phyloP scores from a whole-genome alignment of 2,329 filamentous ascomycete genomes.

The Leptographium lundbergii region DNA sequence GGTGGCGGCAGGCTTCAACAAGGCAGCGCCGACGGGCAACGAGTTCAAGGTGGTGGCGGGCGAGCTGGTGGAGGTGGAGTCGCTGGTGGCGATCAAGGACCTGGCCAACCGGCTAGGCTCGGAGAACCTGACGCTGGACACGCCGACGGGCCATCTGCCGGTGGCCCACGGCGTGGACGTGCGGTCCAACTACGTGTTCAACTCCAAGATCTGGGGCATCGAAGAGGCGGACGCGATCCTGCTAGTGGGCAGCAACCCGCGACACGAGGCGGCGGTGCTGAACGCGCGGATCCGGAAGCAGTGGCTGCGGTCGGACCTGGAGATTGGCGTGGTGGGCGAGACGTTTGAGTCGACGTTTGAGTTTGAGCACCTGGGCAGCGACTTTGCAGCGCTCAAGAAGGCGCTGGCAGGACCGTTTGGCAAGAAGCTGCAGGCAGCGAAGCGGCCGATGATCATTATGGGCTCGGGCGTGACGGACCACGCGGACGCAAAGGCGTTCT shows the following conservation, averaged over 20 bases:
- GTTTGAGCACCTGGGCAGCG: conserved; percentile 77
- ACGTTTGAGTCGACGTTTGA: conserved; percentile 90
- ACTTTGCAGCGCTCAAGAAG: conserved; percentile 69
- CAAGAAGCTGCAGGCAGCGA: conserved; percentile 77
- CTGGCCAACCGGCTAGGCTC: conserved; percentile 92
- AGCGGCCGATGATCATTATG: conserved; percentile 93
- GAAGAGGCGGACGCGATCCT: conserved; percentile 90
- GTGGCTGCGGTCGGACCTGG: conserved; percentile 88
- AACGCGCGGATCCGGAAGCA: conserved; percentile 97
- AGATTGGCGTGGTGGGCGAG: conserved; percentile 85
- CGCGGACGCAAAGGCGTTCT: conserved; percentile 80
- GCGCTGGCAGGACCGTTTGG: conserved; percentile 79
- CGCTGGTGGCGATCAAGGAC: conserved; percentile 92
- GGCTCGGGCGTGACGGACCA: conserved; percentile 89
- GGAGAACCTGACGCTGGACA: conserved; percentile 89
- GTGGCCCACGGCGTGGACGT: conserved; percentile 88
- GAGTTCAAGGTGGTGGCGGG: conserved; percentile 95
- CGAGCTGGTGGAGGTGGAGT: conserved; percentile 82
- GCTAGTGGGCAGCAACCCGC: conserved; percentile 86
- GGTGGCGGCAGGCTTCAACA: conserved; percentile 68
- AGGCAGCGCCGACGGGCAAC: conserved; percentile 71
- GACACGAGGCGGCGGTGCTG: conserved; percentile 86
- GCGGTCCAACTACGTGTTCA: conserved; percentile 91
- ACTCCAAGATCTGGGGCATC: conserved; percentile 85
- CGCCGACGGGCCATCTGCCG: conserved; percentile 69